Evolutionary conservation across 2,329 filamentous ascomycete genomes (phyloP).

Genomic region (Tolypocladium tundrense): DNA sequence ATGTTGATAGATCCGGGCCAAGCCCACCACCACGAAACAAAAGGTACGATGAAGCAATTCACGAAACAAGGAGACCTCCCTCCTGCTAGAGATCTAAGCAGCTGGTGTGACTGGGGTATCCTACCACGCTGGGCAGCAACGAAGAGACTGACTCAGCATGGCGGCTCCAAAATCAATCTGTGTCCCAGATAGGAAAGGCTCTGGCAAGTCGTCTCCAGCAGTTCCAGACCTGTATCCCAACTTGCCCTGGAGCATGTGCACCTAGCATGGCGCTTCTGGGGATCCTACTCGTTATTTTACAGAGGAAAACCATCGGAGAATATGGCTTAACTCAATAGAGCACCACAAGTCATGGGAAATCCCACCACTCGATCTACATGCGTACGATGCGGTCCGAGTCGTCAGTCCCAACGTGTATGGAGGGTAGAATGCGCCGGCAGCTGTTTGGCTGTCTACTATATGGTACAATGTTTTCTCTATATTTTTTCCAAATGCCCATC

Average conservation of each 20-base stretch:
- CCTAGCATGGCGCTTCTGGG: too few species aligned
- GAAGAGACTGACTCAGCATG: background rate
- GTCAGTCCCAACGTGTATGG: background rate
- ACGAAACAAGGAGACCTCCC: too few species aligned
- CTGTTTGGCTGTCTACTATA: background rate
- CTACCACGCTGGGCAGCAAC: background rate
- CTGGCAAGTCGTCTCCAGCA: background rate
- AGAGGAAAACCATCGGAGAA: too few species aligned
- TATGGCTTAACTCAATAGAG: background rate
- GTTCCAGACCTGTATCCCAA: background rate
- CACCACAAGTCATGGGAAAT: too few species aligned
- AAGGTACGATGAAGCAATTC: too few species aligned
- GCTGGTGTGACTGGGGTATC: slow-evolving; percentile 18
- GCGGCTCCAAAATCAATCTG: too few species aligned
- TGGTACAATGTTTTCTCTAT: background rate
- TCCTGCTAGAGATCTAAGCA: too few species aligned
- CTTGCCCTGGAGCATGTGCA: background rate
- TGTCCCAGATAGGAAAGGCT: background rate
- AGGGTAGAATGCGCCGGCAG: background rate
- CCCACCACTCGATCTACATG: too few species aligned
- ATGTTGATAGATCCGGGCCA: too few species aligned
- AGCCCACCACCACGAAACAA: too few species aligned
- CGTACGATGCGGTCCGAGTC: background rate
- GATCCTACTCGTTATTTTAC: too few species aligned
- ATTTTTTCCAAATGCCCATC: background rate